Percentiles rank a stretch among this genome's conserved stretches.
These are phyloP conservation scores for Pistacia atlantica DNA, from an alignment of 345 rosid genomes.

Conservation along the genomic window DNA sequence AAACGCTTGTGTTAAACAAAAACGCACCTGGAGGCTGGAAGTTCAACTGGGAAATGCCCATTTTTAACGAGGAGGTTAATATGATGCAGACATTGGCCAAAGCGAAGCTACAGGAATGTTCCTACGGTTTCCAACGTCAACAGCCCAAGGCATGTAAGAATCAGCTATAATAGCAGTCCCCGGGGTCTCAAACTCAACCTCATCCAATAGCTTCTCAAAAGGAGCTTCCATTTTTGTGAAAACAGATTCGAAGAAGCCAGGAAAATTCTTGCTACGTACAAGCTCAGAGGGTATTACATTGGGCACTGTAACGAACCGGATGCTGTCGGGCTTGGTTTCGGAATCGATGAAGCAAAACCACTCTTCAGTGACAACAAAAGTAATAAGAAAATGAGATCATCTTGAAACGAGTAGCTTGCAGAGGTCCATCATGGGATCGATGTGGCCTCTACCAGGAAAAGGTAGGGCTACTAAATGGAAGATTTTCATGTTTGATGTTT, in stretches of 20 bases:
- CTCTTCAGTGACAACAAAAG: too few relatives aligned
- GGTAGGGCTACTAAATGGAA: too few relatives aligned
- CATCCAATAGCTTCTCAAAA: conserved; percentile 43
- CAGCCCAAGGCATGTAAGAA: conserved; percentile 33
- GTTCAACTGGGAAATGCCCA: conserved; percentile 18
- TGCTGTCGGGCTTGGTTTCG: too few relatives aligned
- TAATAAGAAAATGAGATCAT: too few relatives aligned
- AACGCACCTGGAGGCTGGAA: background rate
- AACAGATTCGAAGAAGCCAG: conserved; percentile 43
- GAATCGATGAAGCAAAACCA: too few relatives aligned
- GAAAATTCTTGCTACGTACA: conserved; percentile 30
- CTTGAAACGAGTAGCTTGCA: too few relatives aligned
- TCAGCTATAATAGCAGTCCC: conserved; percentile 31
- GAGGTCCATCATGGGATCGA: too few relatives aligned
- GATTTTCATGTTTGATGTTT: too few relatives aligned
- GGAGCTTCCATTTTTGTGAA: conserved; percentile 49
- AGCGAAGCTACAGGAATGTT: conserved; percentile 42
- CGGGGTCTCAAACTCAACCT: conserved; percentile 12
- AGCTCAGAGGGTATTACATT: too few relatives aligned
- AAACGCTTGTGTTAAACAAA: too few relatives aligned
- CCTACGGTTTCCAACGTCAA: conserved; percentile 33
- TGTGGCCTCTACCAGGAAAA: too few relatives aligned
- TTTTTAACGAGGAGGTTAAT: conserved; percentile 24
- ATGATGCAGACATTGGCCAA: conserved; percentile 39
- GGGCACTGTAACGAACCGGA: too few relatives aligned